A percentile compares a stretch with the other conserved stretches of the same genome.
Conservation (phyloP, 2,329 filamentous ascomycete species). For the Phyllosticta paracitricarpa region DNA sequence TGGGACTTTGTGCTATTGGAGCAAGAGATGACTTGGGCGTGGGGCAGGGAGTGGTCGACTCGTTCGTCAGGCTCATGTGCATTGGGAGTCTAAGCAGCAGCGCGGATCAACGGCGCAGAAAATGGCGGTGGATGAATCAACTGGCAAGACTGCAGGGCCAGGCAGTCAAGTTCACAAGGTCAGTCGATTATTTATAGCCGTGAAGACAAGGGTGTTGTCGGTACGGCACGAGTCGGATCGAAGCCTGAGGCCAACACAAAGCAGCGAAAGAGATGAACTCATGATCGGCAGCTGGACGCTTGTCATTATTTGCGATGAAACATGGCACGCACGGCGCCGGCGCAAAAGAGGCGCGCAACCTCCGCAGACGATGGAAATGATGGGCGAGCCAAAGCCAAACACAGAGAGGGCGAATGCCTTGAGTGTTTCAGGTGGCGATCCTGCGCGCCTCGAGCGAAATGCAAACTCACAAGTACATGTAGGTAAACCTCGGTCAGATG, state of each 20-base stretch:
- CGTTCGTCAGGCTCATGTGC: not conserved
- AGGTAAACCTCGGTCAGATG: too few relatives aligned
- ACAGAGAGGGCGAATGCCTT: not conserved
- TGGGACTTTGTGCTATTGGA: too few relatives aligned
- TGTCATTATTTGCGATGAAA: not conserved
- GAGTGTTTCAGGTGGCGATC: slow-evolving; percentile 9
- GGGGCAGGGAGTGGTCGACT: not conserved
- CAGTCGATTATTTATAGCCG: not conserved
- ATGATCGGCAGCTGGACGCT: not conserved
- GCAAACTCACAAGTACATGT: not conserved
- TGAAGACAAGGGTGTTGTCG: not conserved
- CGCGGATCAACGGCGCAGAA: not conserved
- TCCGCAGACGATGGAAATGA: not conserved
- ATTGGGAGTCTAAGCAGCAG: not conserved
- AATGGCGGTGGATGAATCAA: not conserved
- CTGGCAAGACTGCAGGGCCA: not conserved
- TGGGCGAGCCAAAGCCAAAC: not conserved
- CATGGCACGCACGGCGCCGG: not conserved
- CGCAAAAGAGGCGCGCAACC: not conserved
- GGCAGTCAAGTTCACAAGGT: not conserved
- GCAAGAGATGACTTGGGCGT: too few relatives aligned
- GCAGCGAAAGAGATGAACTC: not conserved
- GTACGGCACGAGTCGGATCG: not conserved
- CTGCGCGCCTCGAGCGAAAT: slow-evolving; percentile 1
- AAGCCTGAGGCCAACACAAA: not conserved